phyloP scores from a whole-genome alignment of 2,329 filamentous ascomycete species.

The Pleoardoris graminearum region DNA sequence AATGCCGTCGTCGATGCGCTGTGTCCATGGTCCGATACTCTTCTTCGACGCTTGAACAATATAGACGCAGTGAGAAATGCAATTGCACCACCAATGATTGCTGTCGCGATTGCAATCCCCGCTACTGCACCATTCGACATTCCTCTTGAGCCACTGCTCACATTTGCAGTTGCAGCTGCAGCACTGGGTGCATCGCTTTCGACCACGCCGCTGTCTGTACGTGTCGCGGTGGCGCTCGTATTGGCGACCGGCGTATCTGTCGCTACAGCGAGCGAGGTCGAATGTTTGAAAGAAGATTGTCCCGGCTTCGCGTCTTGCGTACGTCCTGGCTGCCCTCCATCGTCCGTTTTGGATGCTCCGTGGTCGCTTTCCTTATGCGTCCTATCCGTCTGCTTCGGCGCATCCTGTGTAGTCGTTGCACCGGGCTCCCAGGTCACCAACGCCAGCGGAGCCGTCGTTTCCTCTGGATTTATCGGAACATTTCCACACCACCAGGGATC shows the following conservation, averaged over 20 bases:
- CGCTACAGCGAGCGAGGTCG: too few species aligned
- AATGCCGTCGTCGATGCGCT: slow-evolving; percentile 29
- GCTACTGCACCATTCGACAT: slow-evolving; percentile 23
- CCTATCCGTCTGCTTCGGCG: background rate
- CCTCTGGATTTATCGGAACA: background rate
- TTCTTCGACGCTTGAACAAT: slow-evolving; percentile 32
- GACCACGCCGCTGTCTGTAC: background rate
- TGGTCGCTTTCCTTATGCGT: too few species aligned
- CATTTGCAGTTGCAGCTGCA: background rate
- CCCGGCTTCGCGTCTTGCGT: too few species aligned
- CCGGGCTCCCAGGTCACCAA: too few species aligned
- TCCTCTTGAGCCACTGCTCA: slow-evolving; percentile 2
- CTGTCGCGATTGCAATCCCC: slow-evolving; percentile 27
- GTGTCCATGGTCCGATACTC: slow-evolving; percentile 6
- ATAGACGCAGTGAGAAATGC: slow-evolving; percentile 35
- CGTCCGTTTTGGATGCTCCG: too few species aligned
- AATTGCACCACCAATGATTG: slow-evolving; percentile 33
- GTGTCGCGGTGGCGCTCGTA: background rate
- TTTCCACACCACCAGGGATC: background rate
- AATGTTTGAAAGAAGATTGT: too few species aligned
- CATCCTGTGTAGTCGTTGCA: too few species aligned
- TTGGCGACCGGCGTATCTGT: too few species aligned
- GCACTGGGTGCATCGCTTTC: background rate
- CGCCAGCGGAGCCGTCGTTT: too few species aligned
- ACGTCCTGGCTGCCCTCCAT: too few species aligned